phyloP scores from a whole-genome alignment of 345 rosid species.

The Gossypium ekmanianum region DNA sequence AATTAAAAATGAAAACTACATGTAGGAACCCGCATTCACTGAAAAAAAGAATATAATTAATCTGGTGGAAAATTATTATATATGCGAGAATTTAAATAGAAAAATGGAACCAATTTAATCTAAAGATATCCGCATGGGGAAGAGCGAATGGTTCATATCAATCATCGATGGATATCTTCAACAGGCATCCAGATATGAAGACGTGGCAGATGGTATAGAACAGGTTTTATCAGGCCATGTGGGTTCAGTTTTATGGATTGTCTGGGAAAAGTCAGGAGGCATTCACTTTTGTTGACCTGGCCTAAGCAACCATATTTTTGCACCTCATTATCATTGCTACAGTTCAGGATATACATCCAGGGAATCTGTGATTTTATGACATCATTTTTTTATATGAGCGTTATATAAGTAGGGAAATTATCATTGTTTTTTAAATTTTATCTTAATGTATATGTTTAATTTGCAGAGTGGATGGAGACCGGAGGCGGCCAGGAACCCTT shows the following conservation, averaged over 20 bases:
- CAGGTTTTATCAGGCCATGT: not conserved
- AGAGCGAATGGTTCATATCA: not conserved
- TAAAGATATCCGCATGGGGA: not conserved
- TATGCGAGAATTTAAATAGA: not conserved
- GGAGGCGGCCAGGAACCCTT: constrained; percentile 55
- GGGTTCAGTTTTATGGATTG: not conserved
- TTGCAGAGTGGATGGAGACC: constrained; percentile 76
- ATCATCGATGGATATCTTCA: not conserved
- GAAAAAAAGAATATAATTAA: not conserved
- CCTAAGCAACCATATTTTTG: not conserved
- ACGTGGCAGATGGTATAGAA: not conserved
- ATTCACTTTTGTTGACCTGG: not conserved
- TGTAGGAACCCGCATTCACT: not conserved
- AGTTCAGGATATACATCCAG: not conserved
- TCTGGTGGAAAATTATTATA: not conserved
- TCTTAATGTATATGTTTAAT: constrained; percentile 2
- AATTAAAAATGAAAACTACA: not conserved
- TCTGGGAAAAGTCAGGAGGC: not conserved
- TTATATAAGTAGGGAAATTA: not conserved
- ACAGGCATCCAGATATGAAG: not conserved
- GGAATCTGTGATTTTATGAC: not conserved
- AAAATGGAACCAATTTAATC: not conserved
- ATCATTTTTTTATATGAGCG: not conserved
- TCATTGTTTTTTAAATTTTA: not conserved
- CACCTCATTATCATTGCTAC: not conserved